A percentile compares a stretch with the other conserved stretches of the same genome.
phyloP scores from a whole-genome alignment of 805 yeast genomes.

The Kregervanrija pseudodelftensis region DNA sequence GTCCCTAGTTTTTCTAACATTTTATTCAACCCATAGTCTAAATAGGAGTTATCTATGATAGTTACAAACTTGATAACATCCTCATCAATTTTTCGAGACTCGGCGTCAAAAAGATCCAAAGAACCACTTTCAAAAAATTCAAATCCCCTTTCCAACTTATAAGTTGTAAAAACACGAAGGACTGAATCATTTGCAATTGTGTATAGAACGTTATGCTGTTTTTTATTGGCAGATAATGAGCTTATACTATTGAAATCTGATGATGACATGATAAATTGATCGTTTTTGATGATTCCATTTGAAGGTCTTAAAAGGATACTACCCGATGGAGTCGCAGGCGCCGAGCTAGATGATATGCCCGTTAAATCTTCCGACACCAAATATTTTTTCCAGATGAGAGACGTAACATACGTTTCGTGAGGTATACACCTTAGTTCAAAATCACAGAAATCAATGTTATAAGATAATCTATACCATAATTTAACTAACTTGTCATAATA shows the following conservation, averaged over 20 bases:
- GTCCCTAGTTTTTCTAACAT: constrained; percentile 15
- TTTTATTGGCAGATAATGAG: constrained; percentile 10
- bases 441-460: constrained; percentile 52
- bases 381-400: constrained; percentile 47
- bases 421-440: constrained; percentile 65
- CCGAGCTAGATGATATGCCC: constrained; percentile 1
- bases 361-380: constrained; percentile 2
- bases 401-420: constrained; percentile 54
- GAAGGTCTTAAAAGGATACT: constrained; percentile 19
- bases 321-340: constrained; percentile 7
- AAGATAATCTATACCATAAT: constrained; percentile 70
- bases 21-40: constrained; percentile 24
- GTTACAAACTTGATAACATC: constrained; percentile 17
- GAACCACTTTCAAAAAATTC: constrained; percentile 53
- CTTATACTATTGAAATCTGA: constrained; percentile 3
- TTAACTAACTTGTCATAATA: constrained; percentile 61
- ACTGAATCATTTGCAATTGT: constrained; percentile 54
- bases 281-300: constrained; percentile 23
- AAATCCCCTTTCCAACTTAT: constrained; percentile 50
- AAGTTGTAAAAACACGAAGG: constrained; percentile 64
- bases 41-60: constrained; percentile 32
- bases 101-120: constrained; percentile 25
- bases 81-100: constrained; percentile 5
- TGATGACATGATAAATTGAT: constrained; percentile 6
- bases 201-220: constrained; percentile 48